Percentiles rank a stretch among this genome's conserved stretches.
These are phyloP conservation scores for Ustilago tritici DNA, from an alignment of 1,284 basidiomycete species.

Conservation along the genomic window DNA sequence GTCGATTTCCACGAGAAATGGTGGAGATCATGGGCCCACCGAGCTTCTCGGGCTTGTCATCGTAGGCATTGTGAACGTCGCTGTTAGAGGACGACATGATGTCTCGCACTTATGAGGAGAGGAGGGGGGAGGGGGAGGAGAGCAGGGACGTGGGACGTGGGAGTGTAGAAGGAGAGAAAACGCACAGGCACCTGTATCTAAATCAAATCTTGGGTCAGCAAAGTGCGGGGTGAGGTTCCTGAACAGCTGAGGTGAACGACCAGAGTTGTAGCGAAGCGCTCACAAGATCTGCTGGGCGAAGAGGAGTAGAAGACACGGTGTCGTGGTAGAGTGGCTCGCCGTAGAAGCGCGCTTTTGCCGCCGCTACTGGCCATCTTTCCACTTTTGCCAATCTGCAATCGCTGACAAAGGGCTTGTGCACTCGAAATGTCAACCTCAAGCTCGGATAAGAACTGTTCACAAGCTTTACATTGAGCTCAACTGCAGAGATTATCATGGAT, in stretches of 20 bases:
- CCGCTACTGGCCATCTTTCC: background rate
- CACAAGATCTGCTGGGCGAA: background rate
- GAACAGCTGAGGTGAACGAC: background rate
- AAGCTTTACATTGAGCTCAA: background rate
- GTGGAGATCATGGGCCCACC: conserved; percentile 24
- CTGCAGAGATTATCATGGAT: background rate
- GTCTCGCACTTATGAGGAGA: background rate
- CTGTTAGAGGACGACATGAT: conserved; percentile 32
- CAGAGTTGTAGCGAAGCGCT: background rate
- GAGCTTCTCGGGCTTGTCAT: conserved; percentile 23
- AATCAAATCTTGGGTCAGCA: background rate
- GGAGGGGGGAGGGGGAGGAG: background rate
- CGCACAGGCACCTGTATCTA: background rate
- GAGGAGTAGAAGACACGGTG: background rate
- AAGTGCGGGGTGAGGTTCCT: background rate
- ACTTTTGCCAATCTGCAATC: background rate
- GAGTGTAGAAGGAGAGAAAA: background rate
- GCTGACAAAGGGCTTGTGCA: background rate
- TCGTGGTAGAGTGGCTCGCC: background rate
- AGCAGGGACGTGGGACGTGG: background rate
- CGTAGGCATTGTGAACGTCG: conserved; percentile 18
- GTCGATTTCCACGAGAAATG: conserved; percentile 16
- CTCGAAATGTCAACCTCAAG: background rate
- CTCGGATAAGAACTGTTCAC: background rate
- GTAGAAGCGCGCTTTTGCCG: background rate